Evolutionary conservation across 495 filamentous ascomycete genomes (phyloP).

Genomic region (Cairneyella variabilis): DNA sequence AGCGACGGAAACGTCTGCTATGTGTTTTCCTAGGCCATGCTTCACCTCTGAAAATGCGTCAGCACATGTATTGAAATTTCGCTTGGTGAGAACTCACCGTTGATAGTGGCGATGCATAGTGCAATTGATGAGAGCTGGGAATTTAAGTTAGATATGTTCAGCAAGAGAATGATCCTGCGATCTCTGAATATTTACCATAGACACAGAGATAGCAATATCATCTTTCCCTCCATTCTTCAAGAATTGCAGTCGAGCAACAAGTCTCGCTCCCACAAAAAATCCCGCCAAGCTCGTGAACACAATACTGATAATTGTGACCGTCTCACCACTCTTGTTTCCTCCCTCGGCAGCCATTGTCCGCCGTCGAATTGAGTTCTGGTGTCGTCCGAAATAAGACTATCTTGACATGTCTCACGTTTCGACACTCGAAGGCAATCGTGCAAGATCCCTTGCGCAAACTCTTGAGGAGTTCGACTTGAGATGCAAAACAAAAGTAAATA

Average conservation of each 20-base stretch:
- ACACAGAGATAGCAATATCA: not conserved
- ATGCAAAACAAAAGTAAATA: too few relatives aligned
- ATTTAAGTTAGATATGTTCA: not conserved
- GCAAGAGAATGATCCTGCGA: not conserved
- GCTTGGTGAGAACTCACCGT: not conserved
- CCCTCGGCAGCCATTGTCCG: too few relatives aligned
- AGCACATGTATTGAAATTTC: not conserved
- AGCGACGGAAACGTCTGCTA: not conserved
- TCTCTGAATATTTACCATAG: not conserved
- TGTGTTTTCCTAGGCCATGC: not conserved
- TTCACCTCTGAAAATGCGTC: not conserved
- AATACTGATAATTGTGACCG: not conserved
- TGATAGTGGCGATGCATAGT: not conserved
- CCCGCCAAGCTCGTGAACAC: not conserved
- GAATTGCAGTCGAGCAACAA: not conserved
- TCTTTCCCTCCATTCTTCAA: constrained; percentile 4
- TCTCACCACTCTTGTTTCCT: not conserved
- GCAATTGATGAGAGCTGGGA: not conserved
- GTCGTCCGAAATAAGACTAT: too few relatives aligned
- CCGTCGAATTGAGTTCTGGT: too few relatives aligned
- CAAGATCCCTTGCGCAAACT: too few relatives aligned
- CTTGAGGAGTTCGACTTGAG: too few relatives aligned
- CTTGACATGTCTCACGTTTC: too few relatives aligned
- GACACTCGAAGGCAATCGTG: too few relatives aligned
- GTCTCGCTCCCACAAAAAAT: not conserved